Conservation (phyloP, 306 rosid genomes). For the Acacia melanoxylon region DNA sequence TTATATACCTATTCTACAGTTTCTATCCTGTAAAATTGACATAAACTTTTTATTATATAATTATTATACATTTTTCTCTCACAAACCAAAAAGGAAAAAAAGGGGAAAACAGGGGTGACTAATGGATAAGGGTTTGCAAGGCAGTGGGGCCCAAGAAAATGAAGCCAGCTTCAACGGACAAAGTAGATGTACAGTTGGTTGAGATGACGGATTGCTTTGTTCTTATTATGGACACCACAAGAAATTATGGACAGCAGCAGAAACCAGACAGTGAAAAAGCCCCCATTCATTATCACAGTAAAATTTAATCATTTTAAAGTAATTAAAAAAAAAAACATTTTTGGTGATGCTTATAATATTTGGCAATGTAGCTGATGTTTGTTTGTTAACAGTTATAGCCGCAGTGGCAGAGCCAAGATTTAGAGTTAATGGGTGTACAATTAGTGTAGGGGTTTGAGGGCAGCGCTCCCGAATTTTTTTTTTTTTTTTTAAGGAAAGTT, state of each 20-base stretch:
- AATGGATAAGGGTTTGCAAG: background rate
- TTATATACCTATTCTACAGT: background rate
- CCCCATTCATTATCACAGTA: conserved; percentile 48
- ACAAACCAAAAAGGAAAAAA: background rate
- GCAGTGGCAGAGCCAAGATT: too few relatives aligned
- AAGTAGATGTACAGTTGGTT: background rate
- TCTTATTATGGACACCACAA: background rate
- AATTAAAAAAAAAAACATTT: background rate
- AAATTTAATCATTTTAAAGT: background rate
- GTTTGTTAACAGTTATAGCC: background rate
- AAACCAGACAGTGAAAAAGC: conserved; percentile 50
- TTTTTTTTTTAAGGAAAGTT: too few relatives aligned
- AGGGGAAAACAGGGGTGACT: background rate
- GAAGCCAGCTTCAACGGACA: background rate
- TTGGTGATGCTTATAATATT: too few relatives aligned
- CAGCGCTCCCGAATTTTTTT: too few relatives aligned
- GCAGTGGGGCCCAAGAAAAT: background rate
- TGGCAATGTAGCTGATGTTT: background rate
- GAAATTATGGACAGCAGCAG: background rate
- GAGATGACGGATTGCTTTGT: background rate
- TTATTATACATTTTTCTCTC: background rate
- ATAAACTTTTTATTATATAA: too few relatives aligned
- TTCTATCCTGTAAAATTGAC: too few relatives aligned
- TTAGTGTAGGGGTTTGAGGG: too few relatives aligned
- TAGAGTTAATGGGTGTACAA: too few relatives aligned